Base-by-base conservation (phyloP, 1,139 yeast genomes). In the Debaryomyces sp. region DNA sequence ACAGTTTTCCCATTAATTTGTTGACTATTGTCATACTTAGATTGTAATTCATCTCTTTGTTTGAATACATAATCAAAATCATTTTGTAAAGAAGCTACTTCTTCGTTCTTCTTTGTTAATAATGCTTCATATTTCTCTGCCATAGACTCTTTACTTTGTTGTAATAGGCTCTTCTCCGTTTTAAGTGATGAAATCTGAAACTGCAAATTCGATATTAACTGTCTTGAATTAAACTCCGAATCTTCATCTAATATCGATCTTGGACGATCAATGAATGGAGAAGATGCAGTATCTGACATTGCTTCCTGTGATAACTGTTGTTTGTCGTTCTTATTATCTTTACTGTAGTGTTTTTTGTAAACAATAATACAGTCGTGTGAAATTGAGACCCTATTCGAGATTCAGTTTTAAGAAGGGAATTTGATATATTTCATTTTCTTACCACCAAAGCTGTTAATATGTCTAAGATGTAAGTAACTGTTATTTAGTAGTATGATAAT, bases 21-120 rank as follows among this genome's bases (percentile, higher is more conserved):
- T 8, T 78, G 70, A 50, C 80, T 80, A 43, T 75, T 74, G 21
- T 77, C 65, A 41, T 78, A 65, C 47, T 80, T 77, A 6, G 77
- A 70, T 50, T 85, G 87, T 38, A 86, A 64, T 43, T 81, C 78
- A 44, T 77, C 73, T 36, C 85, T 76, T 56, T 85, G 82, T 39
- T 77, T 73, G 46, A 82, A 71, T 50, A 87, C 81, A 48, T 73
- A 85, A 30, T 80, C 73, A 32, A 88, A 75, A 55, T 85, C 82
- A 37, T 72, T 70, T 55, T 82, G 80, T 26, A 85, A 62, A 22
- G 65, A 61, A 23, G 61, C 61, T 41, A 66, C 57, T 45, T 67
- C 71, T 42, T 67, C 67, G 50, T 65, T 68, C 54, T 75, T 74
- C 36, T 61, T 59, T 13, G 59, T 50, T 23, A 78, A 43, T 41